A percentile compares a stretch with the other conserved stretches of the same genome.
Conservation (phyloP, 2,329 filamentous ascomycete species). For the Mariannaea sp. region DNA sequence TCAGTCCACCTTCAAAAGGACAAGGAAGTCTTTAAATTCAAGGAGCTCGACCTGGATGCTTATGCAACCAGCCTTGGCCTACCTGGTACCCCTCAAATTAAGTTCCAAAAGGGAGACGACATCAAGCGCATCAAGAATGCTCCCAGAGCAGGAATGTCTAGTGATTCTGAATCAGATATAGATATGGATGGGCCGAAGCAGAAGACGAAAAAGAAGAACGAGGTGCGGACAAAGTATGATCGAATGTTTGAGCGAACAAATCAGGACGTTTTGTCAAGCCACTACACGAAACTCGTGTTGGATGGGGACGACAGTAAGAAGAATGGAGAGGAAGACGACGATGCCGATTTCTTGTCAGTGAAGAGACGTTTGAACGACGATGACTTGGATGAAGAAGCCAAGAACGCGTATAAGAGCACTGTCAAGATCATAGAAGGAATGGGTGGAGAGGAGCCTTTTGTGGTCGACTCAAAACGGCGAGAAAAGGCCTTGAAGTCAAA, state of each 20-base stretch:
- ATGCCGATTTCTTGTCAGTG: slow-evolving; percentile 83
- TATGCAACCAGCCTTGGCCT: slow-evolving; percentile 86
- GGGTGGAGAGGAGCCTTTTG: slow-evolving; percentile 72
- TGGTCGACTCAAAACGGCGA: slow-evolving; percentile 92
- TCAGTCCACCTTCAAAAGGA: slow-evolving; percentile 88
- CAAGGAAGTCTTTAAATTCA: slow-evolving; percentile 87
- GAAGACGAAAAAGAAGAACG: slow-evolving; percentile 66
- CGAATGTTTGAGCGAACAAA: slow-evolving; percentile 98
- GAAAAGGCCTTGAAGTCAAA: slow-evolving; percentile 96
- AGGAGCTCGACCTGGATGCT: slow-evolving; percentile 81
- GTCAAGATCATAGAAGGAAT: slow-evolving; percentile 68
- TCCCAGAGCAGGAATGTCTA: slow-evolving; percentile 69
- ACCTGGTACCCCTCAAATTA: slow-evolving; percentile 89
- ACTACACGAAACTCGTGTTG: slow-evolving; percentile 85
- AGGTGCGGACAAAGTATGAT: slow-evolving; percentile 92
- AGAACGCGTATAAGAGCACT: slow-evolving; percentile 48
- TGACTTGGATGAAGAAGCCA: slow-evolving; percentile 59
- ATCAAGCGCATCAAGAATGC: slow-evolving; percentile 88
- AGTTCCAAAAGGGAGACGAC: slow-evolving; percentile 89
- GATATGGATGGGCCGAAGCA: slow-evolving; percentile 58
- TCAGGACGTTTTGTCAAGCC: slow-evolving; percentile 91
- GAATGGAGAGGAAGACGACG: slow-evolving; percentile 63
- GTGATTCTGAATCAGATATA: slow-evolving; percentile 60
- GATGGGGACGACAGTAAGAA: slow-evolving; percentile 56
- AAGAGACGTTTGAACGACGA: slow-evolving; percentile 83